Base-by-base conservation (phyloP, 305 asterid genomes). In the Solanum hybrid region DNA sequence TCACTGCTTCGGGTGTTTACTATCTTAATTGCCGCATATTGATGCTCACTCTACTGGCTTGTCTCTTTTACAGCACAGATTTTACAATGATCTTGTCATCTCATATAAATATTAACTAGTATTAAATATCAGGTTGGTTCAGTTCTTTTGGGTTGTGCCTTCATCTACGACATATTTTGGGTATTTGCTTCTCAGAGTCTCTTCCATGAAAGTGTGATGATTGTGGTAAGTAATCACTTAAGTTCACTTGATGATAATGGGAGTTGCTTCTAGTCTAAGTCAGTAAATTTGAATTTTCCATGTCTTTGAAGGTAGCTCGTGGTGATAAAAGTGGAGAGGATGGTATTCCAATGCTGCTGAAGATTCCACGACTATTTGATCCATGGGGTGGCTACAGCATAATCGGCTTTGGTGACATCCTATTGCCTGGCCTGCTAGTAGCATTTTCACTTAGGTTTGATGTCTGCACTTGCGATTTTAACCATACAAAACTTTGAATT, bases 361-460 rank as follows among this genome's bases (percentile, higher is more conserved):
- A 96, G 91, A 95, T 97, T 88, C 99, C 99, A 1, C 97, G 99
- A 40, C 89, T 95, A 89, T 97, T 97, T 91, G 99, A 97, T 94
- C 99, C 99, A 29, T 96, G 99, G 99, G 99, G 99, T 79, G 99
- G 99, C 86, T 97, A 93, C 91, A 97, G 99, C 91, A 97, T 97
- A 90, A 95, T 97, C 24, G 99, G 99, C 91, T 97, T 97, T 38
- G 99, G 99, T 29, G 99, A 97, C 91, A 96, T 97, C 89, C 95
- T 97, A 88, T 94, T 97, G 91, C 99, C 99, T 31, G 99, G 99
- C 86, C 90, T 97, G 45, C 93, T 97, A 10, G 96, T 96, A 2
- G 97, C 98, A 89, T 96, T 97, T 94, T 93, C 99, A 64, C 99
- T 97, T 71, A 94, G 99, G 99, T 97, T 87, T 17, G 92, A 32